These are phyloP conservation scores for Penicillium cinerascens DNA, from an alignment of 495 filamentous ascomycete species.

Conservation along the genomic window DNA sequence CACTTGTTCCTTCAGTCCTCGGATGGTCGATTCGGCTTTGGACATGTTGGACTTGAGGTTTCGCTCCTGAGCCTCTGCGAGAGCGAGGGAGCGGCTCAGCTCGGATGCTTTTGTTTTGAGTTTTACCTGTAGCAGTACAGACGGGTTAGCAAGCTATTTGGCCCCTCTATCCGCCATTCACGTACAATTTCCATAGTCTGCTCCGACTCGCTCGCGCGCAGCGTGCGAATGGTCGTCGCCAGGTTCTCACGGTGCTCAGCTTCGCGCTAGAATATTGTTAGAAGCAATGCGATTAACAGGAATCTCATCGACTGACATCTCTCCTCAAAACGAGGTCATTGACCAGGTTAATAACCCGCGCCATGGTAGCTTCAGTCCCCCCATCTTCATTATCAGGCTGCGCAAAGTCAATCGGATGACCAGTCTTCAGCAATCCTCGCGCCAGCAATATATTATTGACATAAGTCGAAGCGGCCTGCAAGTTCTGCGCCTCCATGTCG, in stretches of 20 bases:
- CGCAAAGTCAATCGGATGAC: conserved; percentile 80
- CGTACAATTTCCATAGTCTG: conserved; percentile 58
- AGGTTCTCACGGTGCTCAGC: conserved; percentile 78
- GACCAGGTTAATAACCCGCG: conserved; percentile 82
- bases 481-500: conserved; percentile 72
- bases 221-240: conserved; percentile 69
- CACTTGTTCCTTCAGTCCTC: conserved; percentile 74
- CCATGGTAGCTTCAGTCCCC: conserved; percentile 67
- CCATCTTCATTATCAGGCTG: conserved; percentile 64
- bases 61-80: conserved; percentile 70
- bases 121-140: conserved; percentile 38
- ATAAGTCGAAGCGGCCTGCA: conserved; percentile 86
- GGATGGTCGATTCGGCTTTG: conserved; percentile 64
- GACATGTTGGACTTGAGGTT: conserved; percentile 64
- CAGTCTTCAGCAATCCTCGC: conserved; percentile 81
- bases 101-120: conserved; percentile 70
- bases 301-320: conserved; percentile 57
- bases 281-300: background rate
- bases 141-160: conserved; percentile 10
- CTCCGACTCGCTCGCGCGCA: conserved; percentile 68
- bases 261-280: conserved; percentile 63
- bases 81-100: conserved; percentile 67
- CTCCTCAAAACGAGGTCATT: conserved; percentile 84
- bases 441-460: conserved; percentile 95
- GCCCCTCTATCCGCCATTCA: background rate